Evolutionary conservation across 768 basidiomycete species (phyloP).

Genomic region (Calocera cornea): DNA sequence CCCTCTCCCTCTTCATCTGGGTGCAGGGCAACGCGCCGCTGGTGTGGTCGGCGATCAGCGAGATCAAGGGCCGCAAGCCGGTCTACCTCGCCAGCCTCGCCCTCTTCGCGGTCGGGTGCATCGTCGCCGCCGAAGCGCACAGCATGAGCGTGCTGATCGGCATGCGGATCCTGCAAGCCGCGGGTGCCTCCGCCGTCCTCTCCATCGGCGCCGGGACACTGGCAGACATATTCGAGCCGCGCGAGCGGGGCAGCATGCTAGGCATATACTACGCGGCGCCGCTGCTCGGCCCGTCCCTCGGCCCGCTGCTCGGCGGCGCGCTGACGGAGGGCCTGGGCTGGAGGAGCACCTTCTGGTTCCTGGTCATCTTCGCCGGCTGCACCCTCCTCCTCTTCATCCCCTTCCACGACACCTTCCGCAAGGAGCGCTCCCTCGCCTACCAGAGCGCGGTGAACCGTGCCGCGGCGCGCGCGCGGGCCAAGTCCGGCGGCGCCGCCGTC

Average conservation of each 20-base stretch:
- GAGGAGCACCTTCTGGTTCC: constrained; percentile 76
- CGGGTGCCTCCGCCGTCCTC: constrained; percentile 53
- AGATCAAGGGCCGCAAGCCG: constrained; percentile 64
- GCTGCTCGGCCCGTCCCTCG: constrained; percentile 54
- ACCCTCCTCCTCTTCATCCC: constrained; percentile 45
- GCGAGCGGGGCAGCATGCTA: constrained; percentile 63
- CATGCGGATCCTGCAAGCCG: constrained; percentile 55
- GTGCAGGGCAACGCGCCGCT: constrained; percentile 56
- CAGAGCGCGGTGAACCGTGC: constrained; percentile 45
- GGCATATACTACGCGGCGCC: constrained; percentile 72
- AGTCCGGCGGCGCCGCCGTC: constrained; percentile 8
- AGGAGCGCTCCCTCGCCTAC: constrained; percentile 70
- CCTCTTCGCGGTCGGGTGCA: constrained; percentile 39
- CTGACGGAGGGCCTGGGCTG: constrained; percentile 56
- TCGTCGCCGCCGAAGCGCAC: constrained; percentile 42
- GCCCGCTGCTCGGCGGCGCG: constrained; percentile 57
- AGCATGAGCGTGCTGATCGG: constrained; percentile 47
- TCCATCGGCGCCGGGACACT: constrained; percentile 64
- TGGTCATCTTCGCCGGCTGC: constrained; percentile 45
- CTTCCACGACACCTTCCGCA: constrained; percentile 72
- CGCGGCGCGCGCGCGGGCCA: constrained; percentile 20
- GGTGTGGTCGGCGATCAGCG: constrained; percentile 55
- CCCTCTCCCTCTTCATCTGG: constrained; percentile 57
- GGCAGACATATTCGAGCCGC: constrained; percentile 63
- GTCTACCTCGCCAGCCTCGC: constrained; percentile 37